Evolutionary conservation across 306 rosid species (phyloP).

Genomic region (Corylus americana): DNA sequence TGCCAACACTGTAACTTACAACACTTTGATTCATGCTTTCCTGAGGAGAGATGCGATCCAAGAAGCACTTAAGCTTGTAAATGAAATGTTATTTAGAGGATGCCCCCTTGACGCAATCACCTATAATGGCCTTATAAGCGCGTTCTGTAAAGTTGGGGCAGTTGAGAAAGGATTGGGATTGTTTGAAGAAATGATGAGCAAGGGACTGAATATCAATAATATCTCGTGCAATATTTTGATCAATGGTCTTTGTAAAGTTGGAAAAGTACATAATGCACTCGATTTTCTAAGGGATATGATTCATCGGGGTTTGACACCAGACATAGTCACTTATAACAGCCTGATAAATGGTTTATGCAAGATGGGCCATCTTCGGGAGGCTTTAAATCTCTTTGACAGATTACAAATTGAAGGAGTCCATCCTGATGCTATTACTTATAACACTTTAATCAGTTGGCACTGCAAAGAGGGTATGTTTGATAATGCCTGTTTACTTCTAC

Average conservation of each 20-base stretch:
- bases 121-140: slow-evolving; percentile 78
- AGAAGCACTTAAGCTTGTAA: slow-evolving; percentile 70
- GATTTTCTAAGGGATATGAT: slow-evolving; percentile 74
- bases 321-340: slow-evolving; percentile 83
- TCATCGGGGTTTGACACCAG: slow-evolving; percentile 67
- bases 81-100: slow-evolving; percentile 80
- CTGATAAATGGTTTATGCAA: slow-evolving; percentile 86
- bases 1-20: slow-evolving; percentile 87
- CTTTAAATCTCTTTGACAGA: slow-evolving; percentile 66
- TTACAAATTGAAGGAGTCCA: slow-evolving; percentile 64
- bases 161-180: slow-evolving; percentile 67
- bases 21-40: slow-evolving; percentile 74
- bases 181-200: slow-evolving; percentile 77
- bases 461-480: slow-evolving; percentile 61
- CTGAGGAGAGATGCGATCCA: slow-evolving; percentile 55
- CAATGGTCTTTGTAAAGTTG: slow-evolving; percentile 67
- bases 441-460: slow-evolving; percentile 68
- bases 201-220: slow-evolving; percentile 52
- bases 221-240: slow-evolving; percentile 77
- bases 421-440: slow-evolving; percentile 79
- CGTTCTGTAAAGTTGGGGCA: slow-evolving; percentile 70
- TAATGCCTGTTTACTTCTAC: slow-evolving; percentile 68
- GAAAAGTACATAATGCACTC: slow-evolving; percentile 68
- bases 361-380: slow-evolving; percentile 58
- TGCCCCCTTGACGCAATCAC: slow-evolving; percentile 79